phyloP scores from a whole-genome alignment of 2,329 filamentous ascomycete genomes.

The Penicillium sp. region DNA sequence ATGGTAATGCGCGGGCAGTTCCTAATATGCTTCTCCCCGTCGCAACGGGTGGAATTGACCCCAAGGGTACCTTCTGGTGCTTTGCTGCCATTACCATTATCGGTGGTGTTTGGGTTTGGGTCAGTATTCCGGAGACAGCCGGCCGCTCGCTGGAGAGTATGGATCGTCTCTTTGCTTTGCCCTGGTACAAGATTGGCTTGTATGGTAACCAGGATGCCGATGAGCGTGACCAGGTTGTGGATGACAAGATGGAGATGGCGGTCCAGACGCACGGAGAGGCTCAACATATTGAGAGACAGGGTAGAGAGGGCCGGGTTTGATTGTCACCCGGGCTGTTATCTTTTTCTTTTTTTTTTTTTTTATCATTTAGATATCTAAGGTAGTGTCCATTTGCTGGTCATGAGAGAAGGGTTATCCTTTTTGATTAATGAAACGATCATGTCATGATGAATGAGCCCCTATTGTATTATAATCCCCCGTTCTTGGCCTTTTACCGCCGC shows the following conservation, averaged over 20 bases:
- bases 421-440: not conserved
- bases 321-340: not conserved
- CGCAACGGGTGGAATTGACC: conserved; percentile 42
- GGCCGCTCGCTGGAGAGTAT: conserved; percentile 59
- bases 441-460: not conserved
- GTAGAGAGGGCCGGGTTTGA: conserved; percentile 10
- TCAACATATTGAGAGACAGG: conserved; percentile 20
- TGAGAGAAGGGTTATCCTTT: not conserved
- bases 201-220: conserved; percentile 34
- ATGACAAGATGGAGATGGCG: conserved; percentile 26
- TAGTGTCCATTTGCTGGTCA: not conserved
- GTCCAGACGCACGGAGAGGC: conserved; percentile 10
- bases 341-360: not conserved
- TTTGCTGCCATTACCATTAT: conserved; percentile 67
- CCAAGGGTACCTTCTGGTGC: conserved; percentile 72
- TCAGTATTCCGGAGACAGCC: conserved; percentile 70
- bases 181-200: conserved; percentile 70
- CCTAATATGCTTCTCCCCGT: conserved; percentile 66
- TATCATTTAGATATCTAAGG: not conserved
- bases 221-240: conserved; percentile 23
- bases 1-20: conserved; percentile 71
- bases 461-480: not conserved
- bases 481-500: not conserved
- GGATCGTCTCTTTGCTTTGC: conserved; percentile 68
- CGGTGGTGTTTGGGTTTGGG: conserved; percentile 67